A percentile compares a stretch with the other conserved stretches of the same genome.
Conservation (phyloP, 495 filamentous ascomycete species). For the Penicillium salamii region DNA sequence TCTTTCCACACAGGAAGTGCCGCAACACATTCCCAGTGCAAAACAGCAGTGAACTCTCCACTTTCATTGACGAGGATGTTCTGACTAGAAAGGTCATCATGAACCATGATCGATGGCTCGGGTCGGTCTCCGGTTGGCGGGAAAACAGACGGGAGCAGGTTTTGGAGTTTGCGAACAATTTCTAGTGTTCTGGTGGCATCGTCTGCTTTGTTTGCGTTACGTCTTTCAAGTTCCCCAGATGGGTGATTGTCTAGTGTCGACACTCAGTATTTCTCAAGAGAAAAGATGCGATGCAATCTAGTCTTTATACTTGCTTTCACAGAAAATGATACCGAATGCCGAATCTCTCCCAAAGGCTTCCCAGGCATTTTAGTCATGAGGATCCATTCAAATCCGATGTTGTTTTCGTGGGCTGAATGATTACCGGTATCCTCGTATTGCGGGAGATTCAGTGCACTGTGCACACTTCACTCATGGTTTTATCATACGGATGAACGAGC, state of each 20-base stretch:
- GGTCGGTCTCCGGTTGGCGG: not conserved
- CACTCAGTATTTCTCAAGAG: not conserved
- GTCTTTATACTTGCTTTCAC: too few species aligned
- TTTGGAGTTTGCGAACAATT: not conserved
- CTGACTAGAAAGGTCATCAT: conserved; percentile 44
- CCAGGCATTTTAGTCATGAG: conserved; percentile 51
- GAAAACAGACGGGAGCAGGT: not conserved
- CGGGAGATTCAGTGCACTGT: conserved; percentile 47
- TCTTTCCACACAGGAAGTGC: conserved; percentile 46
- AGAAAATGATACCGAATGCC: conserved; percentile 17
- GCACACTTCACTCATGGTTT: conserved; percentile 54
- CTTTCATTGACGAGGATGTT: conserved; percentile 51
- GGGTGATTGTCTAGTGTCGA: not conserved
- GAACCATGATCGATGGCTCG: conserved; percentile 12
- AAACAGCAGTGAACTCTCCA: conserved; percentile 40
- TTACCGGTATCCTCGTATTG: conserved; percentile 49
- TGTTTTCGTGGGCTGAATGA: conserved; percentile 42
- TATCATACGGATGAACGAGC: conserved; percentile 51
- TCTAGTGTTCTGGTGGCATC: not conserved
- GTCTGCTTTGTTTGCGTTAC: not conserved
- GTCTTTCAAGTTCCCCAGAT: conserved; percentile 5
- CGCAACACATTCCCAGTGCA: conserved; percentile 55
- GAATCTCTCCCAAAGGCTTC: conserved; percentile 34
- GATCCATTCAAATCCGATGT: conserved; percentile 59
- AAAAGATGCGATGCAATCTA: too few species aligned